Evolutionary conservation across 768 basidiomycete genomes (phyloP), one percentile per base, ranked within the genome.

Genomic region (Tephrocybe rancida): DNA sequence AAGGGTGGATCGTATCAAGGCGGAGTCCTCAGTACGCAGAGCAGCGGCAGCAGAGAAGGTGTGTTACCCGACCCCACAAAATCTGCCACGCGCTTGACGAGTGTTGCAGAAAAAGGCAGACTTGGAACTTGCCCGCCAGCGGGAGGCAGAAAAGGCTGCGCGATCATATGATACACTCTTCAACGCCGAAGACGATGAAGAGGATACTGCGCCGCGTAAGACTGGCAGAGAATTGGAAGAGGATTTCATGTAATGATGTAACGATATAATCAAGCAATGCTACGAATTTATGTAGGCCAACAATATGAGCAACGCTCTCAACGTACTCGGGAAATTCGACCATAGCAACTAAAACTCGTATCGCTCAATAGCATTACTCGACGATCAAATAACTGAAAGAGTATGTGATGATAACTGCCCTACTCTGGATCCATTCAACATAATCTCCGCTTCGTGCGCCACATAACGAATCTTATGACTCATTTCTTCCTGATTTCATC

Each of bases 71-170:
- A 14, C 39, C 26, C 21, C n/a, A 22, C 22, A 0, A 25, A 29
- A 13, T 16, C 5, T 35, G 46, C 19, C 3, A 14, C 19, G 43
- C 32, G 41, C 21, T 13, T 29, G 26, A 6, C 27, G 3, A 16
- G 5, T 6, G 55, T 49, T 44, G 13, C 61, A 95, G 93, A 88
- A 84, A 70, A 91, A 91, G 65, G 84, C 83, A 29, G 92, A 97
- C 50, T 68, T 77, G 3, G 91, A 90, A 54, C 76, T 95, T 14
- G 85, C 85, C 3, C 83, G 84, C 52, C 70, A 77, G 13, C 80
- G 95, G 61, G 93, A 90, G 67, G 92, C 86, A 16, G 92, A 94
- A 64, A 96, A 95, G 64, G 87, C 87, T 16, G 86, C 90, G 8
- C 75, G 87, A n/a, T 92, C 88, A 2, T 98, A 98, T 58, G 92